A percentile compares a stretch with the other conserved stretches of the same genome.
Evolutionary conservation across 1,284 basidiomycete genomes (phyloP).

Genomic region (Tilletia horrida): DNA sequence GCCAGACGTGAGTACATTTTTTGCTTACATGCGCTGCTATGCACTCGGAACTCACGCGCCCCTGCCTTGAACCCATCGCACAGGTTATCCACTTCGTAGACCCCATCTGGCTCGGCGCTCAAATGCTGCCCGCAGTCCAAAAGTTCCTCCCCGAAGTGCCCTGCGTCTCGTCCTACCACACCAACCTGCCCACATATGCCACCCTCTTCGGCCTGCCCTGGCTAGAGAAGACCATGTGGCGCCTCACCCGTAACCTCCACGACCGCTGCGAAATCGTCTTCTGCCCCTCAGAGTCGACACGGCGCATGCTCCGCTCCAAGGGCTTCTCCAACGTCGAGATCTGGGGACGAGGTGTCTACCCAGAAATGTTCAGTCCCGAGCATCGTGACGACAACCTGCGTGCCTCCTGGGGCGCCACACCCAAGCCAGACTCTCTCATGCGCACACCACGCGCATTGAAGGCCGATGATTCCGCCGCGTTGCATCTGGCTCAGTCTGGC

Average conservation of each 20-base stretch:
- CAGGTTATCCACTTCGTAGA: slow-evolving; percentile 55
- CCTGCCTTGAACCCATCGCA: neutral
- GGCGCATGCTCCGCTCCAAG: slow-evolving; percentile 58
- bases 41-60: neutral
- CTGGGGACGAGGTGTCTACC: slow-evolving; percentile 59
- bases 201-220: slow-evolving; percentile 61
- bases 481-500: slow-evolving; percentile 36
- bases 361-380: slow-evolving; percentile 51
- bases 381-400: slow-evolving; percentile 57
- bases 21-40: neutral
- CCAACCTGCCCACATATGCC: slow-evolving; percentile 62
- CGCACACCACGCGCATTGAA: slow-evolving; percentile 27
- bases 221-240: slow-evolving; percentile 59
- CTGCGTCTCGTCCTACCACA: slow-evolving; percentile 62
- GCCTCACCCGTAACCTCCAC: slow-evolving; percentile 44
- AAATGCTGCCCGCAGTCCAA: slow-evolving; percentile 53
- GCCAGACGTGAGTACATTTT: slow-evolving; percentile 59
- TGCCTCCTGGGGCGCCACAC: slow-evolving; percentile 57
- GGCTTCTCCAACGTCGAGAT: slow-evolving; percentile 59
- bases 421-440: slow-evolving; percentile 38
- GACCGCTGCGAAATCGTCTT: slow-evolving; percentile 58
- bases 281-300: slow-evolving; percentile 61
- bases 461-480: slow-evolving; percentile 30
- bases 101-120: slow-evolving; percentile 62
- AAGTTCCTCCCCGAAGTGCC: slow-evolving; percentile 57